Evolutionary conservation across 257 asterid species (phyloP).

Genomic region (Linderniella brevidens): DNA sequence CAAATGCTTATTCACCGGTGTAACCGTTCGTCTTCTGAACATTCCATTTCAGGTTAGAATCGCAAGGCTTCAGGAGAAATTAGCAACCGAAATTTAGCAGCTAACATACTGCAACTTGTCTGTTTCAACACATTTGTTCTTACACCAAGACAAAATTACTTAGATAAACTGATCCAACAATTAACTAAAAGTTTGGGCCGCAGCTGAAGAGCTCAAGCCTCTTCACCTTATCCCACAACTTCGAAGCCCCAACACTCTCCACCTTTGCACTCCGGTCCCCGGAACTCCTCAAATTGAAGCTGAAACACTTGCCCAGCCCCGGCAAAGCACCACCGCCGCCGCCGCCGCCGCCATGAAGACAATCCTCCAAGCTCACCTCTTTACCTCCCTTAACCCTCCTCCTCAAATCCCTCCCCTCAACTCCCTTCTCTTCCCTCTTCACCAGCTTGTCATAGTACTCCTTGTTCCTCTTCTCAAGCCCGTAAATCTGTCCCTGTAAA

Average conservation of each 20-base stretch:
- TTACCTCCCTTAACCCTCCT: conserved; percentile 11
- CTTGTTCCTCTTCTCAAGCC: conserved; percentile 78
- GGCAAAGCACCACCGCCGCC: conserved; percentile 18
- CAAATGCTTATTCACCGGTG: too few relatives aligned
- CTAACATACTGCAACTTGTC: conserved; percentile 7
- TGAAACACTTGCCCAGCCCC: conserved; percentile 10
- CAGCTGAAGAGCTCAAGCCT: conserved; percentile 57
- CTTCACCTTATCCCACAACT: conserved; percentile 65
- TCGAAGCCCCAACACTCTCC: conserved; percentile 21
- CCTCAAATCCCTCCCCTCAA: background rate
- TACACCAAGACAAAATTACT: too few relatives aligned
- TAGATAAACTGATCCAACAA: too few relatives aligned
- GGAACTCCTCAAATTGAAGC: conserved; percentile 20
- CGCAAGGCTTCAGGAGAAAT: conserved; percentile 45
- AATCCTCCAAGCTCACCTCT: conserved; percentile 7
- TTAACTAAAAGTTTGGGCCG: conserved; percentile 22
- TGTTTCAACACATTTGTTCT: too few relatives aligned
- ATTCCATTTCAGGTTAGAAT: conserved; percentile 40
- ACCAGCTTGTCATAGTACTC: conserved; percentile 61
- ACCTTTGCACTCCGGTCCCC: conserved; percentile 12
- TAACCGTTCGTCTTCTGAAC: too few relatives aligned
- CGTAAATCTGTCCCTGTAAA: conserved; percentile 71
- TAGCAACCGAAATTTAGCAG: conserved; percentile 19
- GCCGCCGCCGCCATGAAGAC: too few relatives aligned
- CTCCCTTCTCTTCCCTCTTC: conserved; percentile 26